phyloP scores from a whole-genome alignment of 2,329 filamentous ascomycete species.

The Hymenoscyphus infarciens region DNA sequence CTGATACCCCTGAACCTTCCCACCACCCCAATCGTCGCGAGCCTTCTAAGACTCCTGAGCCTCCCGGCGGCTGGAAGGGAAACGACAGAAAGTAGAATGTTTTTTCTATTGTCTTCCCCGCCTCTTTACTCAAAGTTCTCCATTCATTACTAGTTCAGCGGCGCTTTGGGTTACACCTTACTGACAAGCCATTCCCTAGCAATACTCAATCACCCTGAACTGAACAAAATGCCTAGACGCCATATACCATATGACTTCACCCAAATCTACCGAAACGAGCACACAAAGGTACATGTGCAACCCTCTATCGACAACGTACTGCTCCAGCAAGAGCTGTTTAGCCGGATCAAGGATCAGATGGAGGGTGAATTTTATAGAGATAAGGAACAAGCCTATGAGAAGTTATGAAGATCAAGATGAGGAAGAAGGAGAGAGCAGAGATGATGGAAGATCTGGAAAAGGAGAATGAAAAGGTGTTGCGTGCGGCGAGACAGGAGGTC shows the following conservation, averaged over 20 bases:
- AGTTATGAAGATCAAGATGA: not conserved
- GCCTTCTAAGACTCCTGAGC: not conserved
- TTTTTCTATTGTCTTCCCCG: not conserved
- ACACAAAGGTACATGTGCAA: not conserved
- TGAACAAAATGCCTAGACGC: not conserved
- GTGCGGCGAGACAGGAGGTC: not conserved
- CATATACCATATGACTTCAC: not conserved
- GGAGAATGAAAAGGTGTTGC: constrained; percentile 1
- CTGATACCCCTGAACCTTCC: not conserved
- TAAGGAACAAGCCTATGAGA: not conserved
- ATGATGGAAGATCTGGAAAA: not conserved
- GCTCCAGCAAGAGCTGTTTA: not conserved
- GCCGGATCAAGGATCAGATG: constrained; percentile 2
- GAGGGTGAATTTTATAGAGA: not conserved
- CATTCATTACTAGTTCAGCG: not conserved
- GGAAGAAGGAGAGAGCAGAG: not conserved
- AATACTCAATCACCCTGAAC: not conserved
- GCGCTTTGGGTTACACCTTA: not conserved
- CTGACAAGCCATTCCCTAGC: not conserved
- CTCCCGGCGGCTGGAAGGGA: not conserved
- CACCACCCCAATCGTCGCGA: not conserved
- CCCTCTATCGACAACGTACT: not conserved
- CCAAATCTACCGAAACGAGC: not conserved
- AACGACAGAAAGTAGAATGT: not conserved
- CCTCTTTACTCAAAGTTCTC: not conserved